Evolutionary conservation across 2,329 filamentous ascomycete species (phyloP), one percentile per base, ranked within the genome.

Genomic region (Fusarium foetens): DNA sequence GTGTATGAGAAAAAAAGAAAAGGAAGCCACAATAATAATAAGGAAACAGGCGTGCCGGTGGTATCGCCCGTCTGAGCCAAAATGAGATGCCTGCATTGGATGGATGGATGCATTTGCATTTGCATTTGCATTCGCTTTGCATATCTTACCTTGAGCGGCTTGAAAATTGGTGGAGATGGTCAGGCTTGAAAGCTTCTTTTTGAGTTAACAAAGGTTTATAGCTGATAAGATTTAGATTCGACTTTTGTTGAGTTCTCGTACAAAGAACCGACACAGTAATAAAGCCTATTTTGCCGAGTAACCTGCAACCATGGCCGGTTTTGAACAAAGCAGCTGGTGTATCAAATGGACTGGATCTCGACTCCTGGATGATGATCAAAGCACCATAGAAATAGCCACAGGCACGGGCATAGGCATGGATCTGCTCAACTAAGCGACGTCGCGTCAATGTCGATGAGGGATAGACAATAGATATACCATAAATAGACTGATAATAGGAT

Each of bases 151-250:
- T 60, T n/a, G 42, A 25, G 29, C 42, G 43, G 29, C 54, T 31
- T 60, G 42, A 25, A 60, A 42, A 31, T 27, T 41, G 45, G 70
- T 73, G 66, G 70, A 57, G 61, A 67, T 70, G 36, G 42, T 12
- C 25, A 63, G 45, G 45, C 48, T 63, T 46, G 51, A 58, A 57
- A 43, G 58, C 66, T 73, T 61, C 67, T 61, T 73, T 63, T 46
- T 55, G 42, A 45, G 41, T 57, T 35, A 23, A 38, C 36, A 58
- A 65, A 52, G 49, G 36, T 7, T 60, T 57, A n/a, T 42, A 2
- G 31, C 23, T 36, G 41, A 49, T 45, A 63, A 64, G 48, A 31
- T 57, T 64, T 38, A 27, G 23, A 31, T 64, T 64, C 36, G 23
- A 16, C 46, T 23, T 53, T 58, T 58, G 21, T 38, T 45, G 39